A percentile compares a stretch with the other conserved stretches of the same genome.
Conservation (phyloP, 148 eudicot genomes). For the Pouteria glomerata region DNA sequence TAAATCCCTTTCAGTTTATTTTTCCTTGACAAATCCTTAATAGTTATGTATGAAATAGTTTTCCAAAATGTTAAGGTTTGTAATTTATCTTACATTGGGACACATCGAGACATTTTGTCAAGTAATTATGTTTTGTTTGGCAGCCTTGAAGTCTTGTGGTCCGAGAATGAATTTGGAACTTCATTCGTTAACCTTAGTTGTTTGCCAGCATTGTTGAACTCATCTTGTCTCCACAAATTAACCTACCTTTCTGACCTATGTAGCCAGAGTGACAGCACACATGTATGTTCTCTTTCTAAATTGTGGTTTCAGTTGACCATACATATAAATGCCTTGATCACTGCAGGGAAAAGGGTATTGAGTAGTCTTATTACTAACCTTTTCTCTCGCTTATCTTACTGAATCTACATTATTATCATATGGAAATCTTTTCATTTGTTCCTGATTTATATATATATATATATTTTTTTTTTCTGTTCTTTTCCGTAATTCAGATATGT, state of each 20-base stretch:
- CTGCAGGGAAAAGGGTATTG: too few species aligned
- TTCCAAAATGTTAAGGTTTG: neutral
- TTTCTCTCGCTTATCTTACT: neutral
- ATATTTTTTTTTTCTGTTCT: conserved; percentile 1
- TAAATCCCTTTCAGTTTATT: too few species aligned
- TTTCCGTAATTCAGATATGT: conserved; percentile 52
- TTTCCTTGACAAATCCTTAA: too few species aligned
- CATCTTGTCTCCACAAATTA: conserved; percentile 71
- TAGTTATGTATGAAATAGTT: conserved; percentile 1
- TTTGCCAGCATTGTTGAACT: conserved; percentile 83
- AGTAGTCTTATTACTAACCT: too few species aligned
- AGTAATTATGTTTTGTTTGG: conserved; percentile 13
- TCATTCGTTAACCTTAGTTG: conserved; percentile 74
- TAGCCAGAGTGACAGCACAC: conserved; percentile 35
- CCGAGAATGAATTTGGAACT: conserved; percentile 62
- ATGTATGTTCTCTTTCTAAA: conserved; percentile 38
- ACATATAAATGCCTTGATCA: too few species aligned
- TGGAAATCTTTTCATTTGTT: too few species aligned
- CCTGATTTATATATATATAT: too few species aligned
- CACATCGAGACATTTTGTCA: too few species aligned
- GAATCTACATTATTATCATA: neutral
- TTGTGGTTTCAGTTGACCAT: conserved; percentile 1
- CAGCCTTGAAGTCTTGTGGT: conserved; percentile 84
- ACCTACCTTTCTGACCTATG: conserved; percentile 61
- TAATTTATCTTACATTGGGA: neutral